Evolutionary conservation across 2,329 filamentous ascomycete species (phyloP), one percentile per base, ranked within the genome.

Genomic region (Aspergillus pseudoviridinutans): DNA sequence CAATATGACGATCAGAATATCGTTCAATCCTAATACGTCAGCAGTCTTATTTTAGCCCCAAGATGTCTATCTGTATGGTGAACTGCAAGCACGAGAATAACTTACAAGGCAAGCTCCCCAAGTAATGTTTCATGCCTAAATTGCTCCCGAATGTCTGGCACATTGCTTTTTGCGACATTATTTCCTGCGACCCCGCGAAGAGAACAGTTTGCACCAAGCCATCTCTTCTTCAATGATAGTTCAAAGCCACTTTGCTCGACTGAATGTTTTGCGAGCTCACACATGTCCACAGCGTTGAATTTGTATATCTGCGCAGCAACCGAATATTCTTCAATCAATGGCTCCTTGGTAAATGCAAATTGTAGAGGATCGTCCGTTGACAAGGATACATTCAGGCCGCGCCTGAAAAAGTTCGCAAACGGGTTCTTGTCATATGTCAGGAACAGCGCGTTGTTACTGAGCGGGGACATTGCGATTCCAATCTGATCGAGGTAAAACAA

Each of bases 301-400:
- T 97, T 97, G 79, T 97, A 99, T 58, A 99, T 99, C 76, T 99
- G 94, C 4, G 94, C 94, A 3, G 94, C 94, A 8, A 99, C 94
- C 0, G 93, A 92, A 70, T 99, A 99, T 71, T 99, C 94, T 74
- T 99, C 94, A 64, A 99, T 99, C 57, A 99, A 78, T 1, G 94
- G 94, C 74, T 99, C 94, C 69, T 97, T 99, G 5, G 94, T 99
- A 71, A 97, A 99, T 2, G 94, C 94, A 72, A 99, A 99, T 71
- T 99, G 94, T 50, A 99, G 82, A 24, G 94, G 94, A 71, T 99
- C 94, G 69, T 99, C 94, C 0, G 94, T 97, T 1, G 93, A 97
- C 4, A 99, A 79, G 1, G 93, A 97, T 6, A 99, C 92, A 70
- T 99, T 99, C 53, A 99, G 78, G 0, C 94, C 94, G 55, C 94